Evolutionary conservation across 2,329 filamentous ascomycete genomes (phyloP).

Genomic region (Calonectria honghensis): DNA sequence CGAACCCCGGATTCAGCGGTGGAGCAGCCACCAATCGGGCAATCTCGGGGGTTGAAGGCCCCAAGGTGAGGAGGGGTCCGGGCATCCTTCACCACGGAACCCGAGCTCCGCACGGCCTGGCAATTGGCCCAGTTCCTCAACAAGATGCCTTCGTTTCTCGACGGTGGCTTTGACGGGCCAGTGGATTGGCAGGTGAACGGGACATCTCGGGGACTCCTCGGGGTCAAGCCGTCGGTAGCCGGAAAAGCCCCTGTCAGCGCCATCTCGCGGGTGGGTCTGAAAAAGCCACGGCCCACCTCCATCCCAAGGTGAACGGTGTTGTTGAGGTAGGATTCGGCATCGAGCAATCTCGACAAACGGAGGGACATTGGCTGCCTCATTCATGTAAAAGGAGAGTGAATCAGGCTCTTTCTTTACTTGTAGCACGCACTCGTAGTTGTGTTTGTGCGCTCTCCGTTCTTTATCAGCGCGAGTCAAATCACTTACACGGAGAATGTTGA

Average conservation of each 20-base stretch:
- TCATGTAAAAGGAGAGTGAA: neutral
- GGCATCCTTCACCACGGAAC: conserved; percentile 3
- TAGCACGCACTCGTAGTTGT: neutral
- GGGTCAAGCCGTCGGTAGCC: conserved; percentile 22
- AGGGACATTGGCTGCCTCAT: neutral
- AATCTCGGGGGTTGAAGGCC: conserved; percentile 2
- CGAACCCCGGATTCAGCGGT: conserved; percentile 22
- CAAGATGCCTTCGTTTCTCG: neutral
- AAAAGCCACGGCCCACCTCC: conserved; percentile 15
- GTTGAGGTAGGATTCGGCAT: conserved; percentile 11
- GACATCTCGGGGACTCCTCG: conserved; percentile 23
- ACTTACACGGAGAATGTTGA: conserved; percentile 19
- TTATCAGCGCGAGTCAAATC: neutral
- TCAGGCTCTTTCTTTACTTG: accelerated
- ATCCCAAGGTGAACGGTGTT: conserved; percentile 6
- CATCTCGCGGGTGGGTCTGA: neutral
- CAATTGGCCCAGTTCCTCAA: neutral
- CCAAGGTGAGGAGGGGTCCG: conserved; percentile 5
- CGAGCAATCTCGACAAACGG: conserved; percentile 4
- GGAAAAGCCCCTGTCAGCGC: conserved; percentile 6
- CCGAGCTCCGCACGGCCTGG: neutral
- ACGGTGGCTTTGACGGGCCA: neutral
- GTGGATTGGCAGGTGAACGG: conserved; percentile 1
- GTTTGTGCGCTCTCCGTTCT: no score
- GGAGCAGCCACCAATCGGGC: conserved; percentile 13